These are phyloP conservation scores for Protomyces gravidus DNA, from an alignment of 1,139 yeast genomes.

Conservation along the genomic window DNA sequence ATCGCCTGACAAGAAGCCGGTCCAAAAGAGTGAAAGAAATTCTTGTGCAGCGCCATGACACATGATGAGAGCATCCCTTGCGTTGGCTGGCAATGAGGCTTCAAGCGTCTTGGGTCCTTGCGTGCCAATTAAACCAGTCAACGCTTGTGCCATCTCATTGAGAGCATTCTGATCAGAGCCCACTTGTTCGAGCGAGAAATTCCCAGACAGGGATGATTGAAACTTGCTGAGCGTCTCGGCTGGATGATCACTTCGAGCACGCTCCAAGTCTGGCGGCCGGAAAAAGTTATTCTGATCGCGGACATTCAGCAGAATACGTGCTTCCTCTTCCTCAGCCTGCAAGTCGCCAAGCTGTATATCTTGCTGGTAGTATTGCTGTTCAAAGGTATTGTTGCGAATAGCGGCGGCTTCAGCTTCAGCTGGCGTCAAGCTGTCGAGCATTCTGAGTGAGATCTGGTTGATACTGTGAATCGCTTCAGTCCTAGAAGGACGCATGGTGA, in stretches of 20 bases:
- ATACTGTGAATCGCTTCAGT: slow-evolving; percentile 69
- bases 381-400: slow-evolving; percentile 38
- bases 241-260: not conserved
- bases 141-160: slow-evolving; percentile 13
- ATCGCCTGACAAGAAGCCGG: slow-evolving; percentile 57
- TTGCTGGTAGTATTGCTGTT: slow-evolving; percentile 42
- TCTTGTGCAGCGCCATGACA: slow-evolving; percentile 64
- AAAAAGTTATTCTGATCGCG: slow-evolving; percentile 27
- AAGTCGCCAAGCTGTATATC: slow-evolving; percentile 28
- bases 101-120: slow-evolving; percentile 8
- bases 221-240: not conserved
- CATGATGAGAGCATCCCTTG: slow-evolving; percentile 16
- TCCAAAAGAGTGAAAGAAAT: slow-evolving; percentile 67
- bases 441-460: slow-evolving; percentile 80
- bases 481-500: slow-evolving; percentile 67
- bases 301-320: slow-evolving; percentile 24
- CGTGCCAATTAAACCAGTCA: slow-evolving; percentile 2
- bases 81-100: slow-evolving; percentile 16
- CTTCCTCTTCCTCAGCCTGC: slow-evolving; percentile 20
- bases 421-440: slow-evolving; percentile 57
- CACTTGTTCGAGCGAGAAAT: slow-evolving; percentile 1
- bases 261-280: not conserved
- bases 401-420: slow-evolving; percentile 41
- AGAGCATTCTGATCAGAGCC: slow-evolving; percentile 9
- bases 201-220: not conserved